Conservation (phyloP, 345 rosid species). For the Moringa oleifera region DNA sequence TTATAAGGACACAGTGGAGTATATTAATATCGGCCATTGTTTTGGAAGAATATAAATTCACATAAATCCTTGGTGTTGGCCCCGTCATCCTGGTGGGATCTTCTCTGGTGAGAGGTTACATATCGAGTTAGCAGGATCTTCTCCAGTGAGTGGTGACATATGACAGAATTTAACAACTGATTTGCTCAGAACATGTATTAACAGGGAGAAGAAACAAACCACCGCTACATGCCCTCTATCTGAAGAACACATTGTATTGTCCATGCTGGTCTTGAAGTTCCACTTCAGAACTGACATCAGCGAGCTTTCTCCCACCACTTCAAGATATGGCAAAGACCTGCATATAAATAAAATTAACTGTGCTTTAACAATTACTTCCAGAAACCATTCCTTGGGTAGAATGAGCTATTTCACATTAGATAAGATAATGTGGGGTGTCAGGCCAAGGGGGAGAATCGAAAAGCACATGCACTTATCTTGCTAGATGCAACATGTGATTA, state of each 20-base stretch:
- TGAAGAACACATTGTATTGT: slow-evolving; percentile 49
- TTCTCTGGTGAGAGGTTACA: no score
- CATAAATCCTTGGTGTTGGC: no score
- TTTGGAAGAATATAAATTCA: no score
- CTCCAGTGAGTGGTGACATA: neutral
- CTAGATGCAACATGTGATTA: neutral
- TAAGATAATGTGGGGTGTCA: neutral
- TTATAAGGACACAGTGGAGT: no score
- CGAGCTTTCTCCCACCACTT: slow-evolving; percentile 63
- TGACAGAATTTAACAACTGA: neutral
- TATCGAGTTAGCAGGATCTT: neutral
- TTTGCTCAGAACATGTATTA: neutral
- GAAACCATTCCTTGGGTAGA: neutral
- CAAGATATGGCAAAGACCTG: slow-evolving; percentile 80
- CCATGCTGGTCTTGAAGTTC: slow-evolving; percentile 69
- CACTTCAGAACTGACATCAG: slow-evolving; percentile 66
- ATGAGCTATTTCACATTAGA: no score
- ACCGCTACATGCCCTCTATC: slow-evolving; percentile 51
- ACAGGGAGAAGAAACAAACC: slow-evolving; percentile 36
- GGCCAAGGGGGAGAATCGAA: neutral
- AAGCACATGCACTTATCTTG: neutral
- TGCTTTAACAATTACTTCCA: slow-evolving; percentile 3
- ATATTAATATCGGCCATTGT: no score
- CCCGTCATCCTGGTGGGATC: no score
- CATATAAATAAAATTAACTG: slow-evolving; percentile 16